Evolutionary conservation across 1,284 basidiomycete species (phyloP).

Genomic region (Heterobasidion annosum): DNA sequence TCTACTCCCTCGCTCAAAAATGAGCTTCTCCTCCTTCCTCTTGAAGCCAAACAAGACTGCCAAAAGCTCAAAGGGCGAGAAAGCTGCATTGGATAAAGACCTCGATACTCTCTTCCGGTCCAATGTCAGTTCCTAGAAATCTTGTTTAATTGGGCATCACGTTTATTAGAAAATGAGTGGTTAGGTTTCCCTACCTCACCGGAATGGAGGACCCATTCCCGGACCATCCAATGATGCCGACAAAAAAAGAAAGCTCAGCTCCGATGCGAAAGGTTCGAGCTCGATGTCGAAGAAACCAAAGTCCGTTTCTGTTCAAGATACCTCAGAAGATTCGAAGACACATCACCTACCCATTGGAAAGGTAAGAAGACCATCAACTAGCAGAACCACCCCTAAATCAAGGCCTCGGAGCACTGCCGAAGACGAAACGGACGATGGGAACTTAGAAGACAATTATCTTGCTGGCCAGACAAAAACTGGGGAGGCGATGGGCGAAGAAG

Average conservation of each 20-base stretch:
- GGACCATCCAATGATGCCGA: conserved; percentile 1
- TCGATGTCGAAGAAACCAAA: neutral
- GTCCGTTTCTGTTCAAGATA: neutral
- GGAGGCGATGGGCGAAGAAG: neutral
- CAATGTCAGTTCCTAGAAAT: conserved; percentile 12
- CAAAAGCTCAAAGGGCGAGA: conserved; percentile 12
- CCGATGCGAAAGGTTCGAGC: neutral
- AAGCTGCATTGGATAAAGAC: conserved; percentile 20
- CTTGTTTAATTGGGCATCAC: neutral
- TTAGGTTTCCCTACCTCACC: neutral
- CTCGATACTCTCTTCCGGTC: conserved; percentile 24
- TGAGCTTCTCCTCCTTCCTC: conserved; percentile 25
- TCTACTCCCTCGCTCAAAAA: no score
- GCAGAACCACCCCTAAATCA: no score
- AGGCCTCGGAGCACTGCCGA: no score
- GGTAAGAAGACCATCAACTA: neutral
- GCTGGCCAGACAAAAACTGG: neutral
- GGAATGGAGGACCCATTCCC: neutral
- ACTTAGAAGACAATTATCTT: conserved; percentile 3
- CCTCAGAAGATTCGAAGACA: neutral
- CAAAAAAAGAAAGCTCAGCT: neutral
- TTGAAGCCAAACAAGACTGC: conserved; percentile 9
- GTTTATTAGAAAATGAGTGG: neutral
- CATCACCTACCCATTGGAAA: neutral
- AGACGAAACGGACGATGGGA: conserved; percentile 4